Evolutionary conservation across 306 rosid species (phyloP), one percentile per base, ranked within the genome.

Genomic region (Vicia villosa): DNA sequence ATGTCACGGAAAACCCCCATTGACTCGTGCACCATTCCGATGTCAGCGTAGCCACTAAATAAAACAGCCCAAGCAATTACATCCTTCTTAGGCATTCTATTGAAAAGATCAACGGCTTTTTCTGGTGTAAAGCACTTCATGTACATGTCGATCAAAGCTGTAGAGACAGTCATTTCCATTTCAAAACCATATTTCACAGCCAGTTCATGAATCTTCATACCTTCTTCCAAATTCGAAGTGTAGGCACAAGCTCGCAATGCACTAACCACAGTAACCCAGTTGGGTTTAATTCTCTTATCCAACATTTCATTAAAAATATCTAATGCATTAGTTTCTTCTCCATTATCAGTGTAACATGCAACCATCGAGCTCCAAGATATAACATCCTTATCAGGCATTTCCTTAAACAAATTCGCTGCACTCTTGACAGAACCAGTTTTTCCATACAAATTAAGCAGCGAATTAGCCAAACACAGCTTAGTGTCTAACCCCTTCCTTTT

Each of bases 321-420:
- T 46, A 89, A 38, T 20, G 95, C 92, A 47, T 68, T 42, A 34
- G 73, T 59, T 74, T 74, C 85, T 42, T 70, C 81, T 51, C 90
- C 92, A 40, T 89, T 87, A 37, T 81, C 85, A 45, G 92, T 80
- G 81, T 79, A 81, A 73, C 92, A 92, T 4, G 95, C 90, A 62
- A 92, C 68, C 87, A 92, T 86, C 54, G 96, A 81, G 84, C 95
- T 89, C 92, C 97, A 89, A 34, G 97, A 86, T 77, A 92, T 63
- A 24, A 92, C 70, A 84, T 92, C 96, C 78, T 78, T 83, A 36
- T 65, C 50, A 4, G 74, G 73, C 84, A 87, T 87, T 74, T 60
- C 80, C 78, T 67, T 57, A 63, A 87, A 89, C 82, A 89, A 80
- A 68, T 72, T 78, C 59, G 72, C 65, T 12, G 92, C 95, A 74